Conservation (phyloP, 495 filamentous ascomycete genomes). For the Acidomyces sp. region DNA sequence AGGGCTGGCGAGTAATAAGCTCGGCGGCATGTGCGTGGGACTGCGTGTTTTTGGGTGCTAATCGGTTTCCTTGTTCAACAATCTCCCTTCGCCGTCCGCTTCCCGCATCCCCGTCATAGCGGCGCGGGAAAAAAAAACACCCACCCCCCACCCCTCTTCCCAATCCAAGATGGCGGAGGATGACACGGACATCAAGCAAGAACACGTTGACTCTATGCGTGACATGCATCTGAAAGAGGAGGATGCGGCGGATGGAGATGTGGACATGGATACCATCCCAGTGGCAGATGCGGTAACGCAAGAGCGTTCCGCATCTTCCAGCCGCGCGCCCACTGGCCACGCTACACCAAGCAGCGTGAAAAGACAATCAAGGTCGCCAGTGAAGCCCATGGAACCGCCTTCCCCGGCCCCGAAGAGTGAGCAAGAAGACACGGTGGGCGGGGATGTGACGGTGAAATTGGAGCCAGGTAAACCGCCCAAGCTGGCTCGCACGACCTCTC, state of each 20-base stretch:
- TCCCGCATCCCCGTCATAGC: no score
- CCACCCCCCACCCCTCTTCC: no score
- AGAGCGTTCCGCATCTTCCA: constrained; percentile 11
- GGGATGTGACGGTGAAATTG: constrained; percentile 48
- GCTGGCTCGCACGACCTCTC: constrained; percentile 58
- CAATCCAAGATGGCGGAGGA: constrained; percentile 28
- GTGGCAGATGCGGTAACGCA: constrained; percentile 6
- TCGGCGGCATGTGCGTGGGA: neutral
- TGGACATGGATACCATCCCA: constrained; percentile 14
- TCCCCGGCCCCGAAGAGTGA: constrained; percentile 30
- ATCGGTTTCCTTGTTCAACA: no score
- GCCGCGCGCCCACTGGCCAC: neutral
- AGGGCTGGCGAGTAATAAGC: neutral
- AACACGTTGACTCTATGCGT: constrained; percentile 22
- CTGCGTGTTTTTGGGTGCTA: neutral
- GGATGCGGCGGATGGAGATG: constrained; percentile 14
- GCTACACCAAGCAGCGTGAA: constrained; percentile 2
- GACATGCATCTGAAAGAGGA: constrained; percentile 25
- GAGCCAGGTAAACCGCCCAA: constrained; percentile 56
- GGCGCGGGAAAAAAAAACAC: no score
- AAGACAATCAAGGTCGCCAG: constrained; percentile 29
- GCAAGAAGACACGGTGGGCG: constrained; percentile 38
- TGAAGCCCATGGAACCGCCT: constrained; percentile 29
- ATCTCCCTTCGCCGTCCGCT: no score
- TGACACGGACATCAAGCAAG: constrained; percentile 21